These are phyloP conservation scores for Tuber melanosporum DNA, from an alignment of 495 filamentous ascomycete genomes.

Conservation along the genomic window DNA sequence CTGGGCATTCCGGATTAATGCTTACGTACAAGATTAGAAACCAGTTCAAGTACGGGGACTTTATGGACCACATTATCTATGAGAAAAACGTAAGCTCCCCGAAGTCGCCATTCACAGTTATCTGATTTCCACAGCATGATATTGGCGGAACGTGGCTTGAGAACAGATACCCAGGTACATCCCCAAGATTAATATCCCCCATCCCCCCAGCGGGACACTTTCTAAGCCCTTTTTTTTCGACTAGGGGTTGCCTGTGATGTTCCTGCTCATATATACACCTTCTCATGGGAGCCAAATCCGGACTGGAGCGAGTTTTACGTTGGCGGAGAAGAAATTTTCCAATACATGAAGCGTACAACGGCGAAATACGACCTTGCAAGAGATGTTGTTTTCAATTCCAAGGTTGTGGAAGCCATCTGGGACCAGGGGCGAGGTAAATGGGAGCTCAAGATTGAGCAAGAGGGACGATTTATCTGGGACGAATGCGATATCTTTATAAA, in stretches of 20 bases:
- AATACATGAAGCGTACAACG: constrained; percentile 39
- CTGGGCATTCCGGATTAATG: constrained; percentile 37
- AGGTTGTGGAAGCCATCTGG: constrained; percentile 38
- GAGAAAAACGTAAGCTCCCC: constrained; percentile 58
- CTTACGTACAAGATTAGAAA: constrained; percentile 34
- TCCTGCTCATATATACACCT: constrained; percentile 38
- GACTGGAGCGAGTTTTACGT: constrained; percentile 40
- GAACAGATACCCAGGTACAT: constrained; percentile 48
- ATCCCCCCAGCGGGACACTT: not conserved
- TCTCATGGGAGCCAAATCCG: constrained; percentile 43
- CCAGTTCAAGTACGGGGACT: constrained; percentile 20
- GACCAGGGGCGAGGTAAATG: constrained; percentile 38
- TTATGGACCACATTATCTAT: constrained; percentile 56
- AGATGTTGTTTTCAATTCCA: constrained; percentile 37
- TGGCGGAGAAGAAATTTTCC: constrained; percentile 34
- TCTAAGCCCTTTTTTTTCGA: not conserved
- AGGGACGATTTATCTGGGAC: constrained; percentile 43
- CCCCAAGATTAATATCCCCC: not conserved
- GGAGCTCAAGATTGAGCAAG: constrained; percentile 39
- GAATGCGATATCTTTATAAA: constrained; percentile 51
- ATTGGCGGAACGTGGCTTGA: constrained; percentile 58
- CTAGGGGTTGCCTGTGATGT: constrained; percentile 35
- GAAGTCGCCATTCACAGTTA: not conserved
- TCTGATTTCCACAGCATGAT: constrained; percentile 42
- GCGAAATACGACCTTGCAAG: constrained; percentile 41